phyloP scores from a whole-genome alignment of 805 yeast species.

The Kregervanrija pseudodelftensis region DNA sequence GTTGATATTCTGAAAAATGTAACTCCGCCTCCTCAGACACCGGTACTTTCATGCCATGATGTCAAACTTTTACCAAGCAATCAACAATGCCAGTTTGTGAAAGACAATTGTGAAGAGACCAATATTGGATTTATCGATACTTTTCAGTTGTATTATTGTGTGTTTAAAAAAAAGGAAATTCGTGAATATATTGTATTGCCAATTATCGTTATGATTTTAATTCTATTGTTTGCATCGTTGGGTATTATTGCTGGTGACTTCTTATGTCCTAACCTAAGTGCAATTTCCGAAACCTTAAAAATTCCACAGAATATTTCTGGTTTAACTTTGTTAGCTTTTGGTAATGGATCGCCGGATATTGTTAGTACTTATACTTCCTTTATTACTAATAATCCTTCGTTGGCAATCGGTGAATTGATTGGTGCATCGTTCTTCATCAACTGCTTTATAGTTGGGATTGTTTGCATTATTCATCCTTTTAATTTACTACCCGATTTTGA shows the following conservation, averaged over 20 bases:
- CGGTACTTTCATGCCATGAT: background rate
- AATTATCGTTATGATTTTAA: constrained; percentile 10
- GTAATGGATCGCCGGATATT: constrained; percentile 90
- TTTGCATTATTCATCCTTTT: constrained; percentile 64
- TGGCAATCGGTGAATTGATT: constrained; percentile 85
- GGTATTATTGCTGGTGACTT: constrained; percentile 82
- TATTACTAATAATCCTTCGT: constrained; percentile 53
- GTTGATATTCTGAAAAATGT: background rate
- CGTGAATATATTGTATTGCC: constrained; percentile 19
- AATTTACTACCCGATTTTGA: constrained; percentile 28
- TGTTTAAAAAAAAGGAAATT: constrained; percentile 6
- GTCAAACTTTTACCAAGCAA: constrained; percentile 6
- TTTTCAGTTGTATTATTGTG: constrained; percentile 27
- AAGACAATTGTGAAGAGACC: constrained; percentile 19
- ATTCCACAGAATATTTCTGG: constrained; percentile 84
- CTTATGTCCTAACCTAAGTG: constrained; percentile 72
- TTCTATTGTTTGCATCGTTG: constrained; percentile 51
- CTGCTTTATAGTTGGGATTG: constrained; percentile 72
- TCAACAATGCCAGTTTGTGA: constrained; percentile 26
- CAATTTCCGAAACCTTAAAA: constrained; percentile 54
- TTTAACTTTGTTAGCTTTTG: constrained; percentile 80
- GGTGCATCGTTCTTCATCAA: constrained; percentile 85
- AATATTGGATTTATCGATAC: constrained; percentile 24
- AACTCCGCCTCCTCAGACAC: too few species aligned
- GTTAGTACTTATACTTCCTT: constrained; percentile 80